phyloP scores from a whole-genome alignment of 306 rosid genomes.

The Fragaria nilgerrensis region DNA sequence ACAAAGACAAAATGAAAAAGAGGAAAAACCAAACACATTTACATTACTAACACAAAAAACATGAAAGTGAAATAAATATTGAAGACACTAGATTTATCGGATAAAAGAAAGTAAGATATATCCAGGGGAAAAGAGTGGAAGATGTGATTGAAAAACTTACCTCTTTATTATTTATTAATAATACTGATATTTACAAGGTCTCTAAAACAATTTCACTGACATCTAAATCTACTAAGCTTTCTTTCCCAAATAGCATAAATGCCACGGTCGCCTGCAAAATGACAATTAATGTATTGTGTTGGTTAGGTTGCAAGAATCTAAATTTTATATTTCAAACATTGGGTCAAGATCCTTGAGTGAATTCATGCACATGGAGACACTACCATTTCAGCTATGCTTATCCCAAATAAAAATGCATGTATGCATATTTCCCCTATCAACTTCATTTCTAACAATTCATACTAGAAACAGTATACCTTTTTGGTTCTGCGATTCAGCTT shows the following conservation, averaged over 20 bases:
- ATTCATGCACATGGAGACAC: background rate
- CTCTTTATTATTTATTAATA: constrained; percentile 21
- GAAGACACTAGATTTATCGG: background rate
- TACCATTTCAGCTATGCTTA: background rate
- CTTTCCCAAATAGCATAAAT: constrained; percentile 80
- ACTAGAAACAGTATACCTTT: constrained; percentile 40
- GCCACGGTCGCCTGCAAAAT: constrained; percentile 87
- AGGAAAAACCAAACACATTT: too few species aligned
- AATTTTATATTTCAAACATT: background rate
- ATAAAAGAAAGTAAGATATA: constrained; percentile 13
- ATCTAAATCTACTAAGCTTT: constrained; percentile 68
- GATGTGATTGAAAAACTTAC: constrained; percentile 33
- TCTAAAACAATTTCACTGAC: constrained; percentile 53
- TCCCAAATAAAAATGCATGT: background rate
- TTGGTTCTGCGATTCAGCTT: constrained; percentile 70
- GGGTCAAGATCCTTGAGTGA: background rate
- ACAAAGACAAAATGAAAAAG: background rate
- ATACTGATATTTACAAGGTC: constrained; percentile 27
- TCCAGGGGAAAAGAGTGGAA: background rate
- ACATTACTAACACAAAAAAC: too few species aligned
- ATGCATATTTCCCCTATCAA: background rate
- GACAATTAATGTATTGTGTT: constrained; percentile 5
- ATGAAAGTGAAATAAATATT: background rate
- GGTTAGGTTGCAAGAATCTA: constrained; percentile 18
- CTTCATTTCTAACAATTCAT: constrained; percentile 11